Evolutionary conservation across 2,329 filamentous ascomycete genomes (phyloP), one percentile per base, ranked within the genome.

Genomic region (Didymella pomorum): DNA sequence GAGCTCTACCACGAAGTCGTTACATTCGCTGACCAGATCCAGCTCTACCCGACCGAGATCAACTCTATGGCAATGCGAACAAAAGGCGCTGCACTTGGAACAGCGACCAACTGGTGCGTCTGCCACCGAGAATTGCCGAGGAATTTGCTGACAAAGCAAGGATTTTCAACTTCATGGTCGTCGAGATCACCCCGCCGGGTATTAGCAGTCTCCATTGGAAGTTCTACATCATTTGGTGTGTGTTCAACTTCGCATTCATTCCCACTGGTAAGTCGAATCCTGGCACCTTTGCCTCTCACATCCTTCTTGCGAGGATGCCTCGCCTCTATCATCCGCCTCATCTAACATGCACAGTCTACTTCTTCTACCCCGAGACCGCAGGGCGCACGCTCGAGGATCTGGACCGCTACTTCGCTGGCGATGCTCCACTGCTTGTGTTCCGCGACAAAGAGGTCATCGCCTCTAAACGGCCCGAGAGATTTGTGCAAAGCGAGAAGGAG

Each of bases 31-130:
- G 3, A 61, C 10, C 10, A 3, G 0, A 9, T 10, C 2, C 20
- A 65, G 25, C 63, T 79, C 5, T 83, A 81, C 56, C 80, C 81
- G 0, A 78, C 81, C 1, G 81, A 84, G 55, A 82, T 83, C 68
- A 83, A 83, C 53, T 78, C 78, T 0, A 70, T 84, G 26, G 72
- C 77, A 0, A 83, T 83, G 75, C 74, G 82, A 33, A 81, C 80
- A 0, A 82, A 81, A 56, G 80, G 81, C 4, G 80, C 81, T 0
- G 80, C 81, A 0, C 56, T 83, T 1, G 82, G 79, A 0, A 83
- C 81, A 5, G 81, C 80, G 0, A 83, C 81, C 0, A 83, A 84
- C 47, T 84, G 82, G 82, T 58, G 48, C 43, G 45, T 16, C 6
- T 4, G 6, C 16, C 9, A 3, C 12, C 10, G 7, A 14, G 12